Evolutionary conservation across 352 stramenopile species (phyloP), one percentile per base, ranked within the genome.

Genomic region (Nothophytophthora sp.): DNA sequence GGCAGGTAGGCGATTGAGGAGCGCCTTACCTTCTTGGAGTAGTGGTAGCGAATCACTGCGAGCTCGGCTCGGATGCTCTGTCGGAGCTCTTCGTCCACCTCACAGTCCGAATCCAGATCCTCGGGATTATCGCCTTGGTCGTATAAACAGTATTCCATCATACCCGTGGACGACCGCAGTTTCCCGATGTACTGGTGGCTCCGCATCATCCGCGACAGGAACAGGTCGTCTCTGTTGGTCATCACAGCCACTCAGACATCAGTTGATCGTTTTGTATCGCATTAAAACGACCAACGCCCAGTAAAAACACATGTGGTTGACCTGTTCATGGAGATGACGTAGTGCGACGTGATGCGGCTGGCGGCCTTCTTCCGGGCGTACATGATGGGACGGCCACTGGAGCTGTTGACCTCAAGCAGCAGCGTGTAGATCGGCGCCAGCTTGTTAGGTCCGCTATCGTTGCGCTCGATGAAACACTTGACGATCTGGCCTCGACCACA

Each of bases 391-490:
- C 86, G 73, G 4, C 86, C 86, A 48, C 79, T 96, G 0, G 84
- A 88, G 50, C 85, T 93, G 52, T 93, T 92, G 20, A 94, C 79
- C 55, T 96, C 86, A 1, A 93, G 47, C 4, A 92, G 59, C 5
- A 95, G 54, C 19, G 83, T 94, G 57, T 93, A 96, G 27, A 95
- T 73, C 1, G 87, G 87, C 2, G 81, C 73, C 16, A 96, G 65
- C 44, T 88, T 88, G 56, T 95, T 95, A 10, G 70, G 73, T 0
- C 82, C 77, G 33, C 57, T 81, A 35, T 88, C 73, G 37, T 93
- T 93, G 43, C 87, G 74, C 53, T 96, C 85, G 44, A 96, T 96
- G 46, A 95, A 96, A 53, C 87, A 96, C 57, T 92, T 92, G 60
- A 92, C 69, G 18, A 92, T 89, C 41, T 86, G 73, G 15, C 83